Conservation (phyloP, 2,329 filamentous ascomycete genomes). For the Verticillium alfalfae region DNA sequence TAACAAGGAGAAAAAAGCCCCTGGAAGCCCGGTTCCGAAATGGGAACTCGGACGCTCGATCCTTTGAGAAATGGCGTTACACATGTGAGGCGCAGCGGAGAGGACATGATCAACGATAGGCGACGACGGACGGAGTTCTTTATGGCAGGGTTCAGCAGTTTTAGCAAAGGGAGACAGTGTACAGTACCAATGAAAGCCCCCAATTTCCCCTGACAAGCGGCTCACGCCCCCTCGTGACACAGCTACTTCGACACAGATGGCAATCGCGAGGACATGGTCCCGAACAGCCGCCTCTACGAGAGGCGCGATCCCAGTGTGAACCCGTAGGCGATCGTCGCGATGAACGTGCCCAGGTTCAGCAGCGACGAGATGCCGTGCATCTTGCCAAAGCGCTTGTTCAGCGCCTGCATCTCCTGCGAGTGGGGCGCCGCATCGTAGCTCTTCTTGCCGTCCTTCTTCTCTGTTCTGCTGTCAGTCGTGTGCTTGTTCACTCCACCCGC, state of each 20-base stretch:
- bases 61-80: too few species aligned
- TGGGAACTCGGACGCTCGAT: too few species aligned
- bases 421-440: slow-evolving; percentile 75
- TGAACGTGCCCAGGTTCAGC: slow-evolving; percentile 67
- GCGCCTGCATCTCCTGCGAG: slow-evolving; percentile 72
- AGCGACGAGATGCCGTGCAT: slow-evolving; percentile 79
- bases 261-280: not conserved
- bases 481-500: not conserved
- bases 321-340: slow-evolving; percentile 72
- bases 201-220: too few species aligned
- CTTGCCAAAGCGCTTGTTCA: slow-evolving; percentile 74
- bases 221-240: not conserved
- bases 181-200: not conserved
- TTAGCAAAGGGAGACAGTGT: not conserved
- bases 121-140: too few species aligned
- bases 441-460: slow-evolving; percentile 84
- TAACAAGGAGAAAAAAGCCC: not conserved
- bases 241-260: not conserved
- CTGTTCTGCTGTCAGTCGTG: slow-evolving; percentile 29
- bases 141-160: too few species aligned
- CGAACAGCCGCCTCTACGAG: slow-evolving; percentile 23
- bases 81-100: too few species aligned
- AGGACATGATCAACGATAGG: too few species aligned
- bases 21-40: not conserved
- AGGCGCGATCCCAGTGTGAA: slow-evolving; percentile 64